Base-by-base conservation (phyloP, 257 asterid genomes). In the Solanum habrochaites region DNA sequence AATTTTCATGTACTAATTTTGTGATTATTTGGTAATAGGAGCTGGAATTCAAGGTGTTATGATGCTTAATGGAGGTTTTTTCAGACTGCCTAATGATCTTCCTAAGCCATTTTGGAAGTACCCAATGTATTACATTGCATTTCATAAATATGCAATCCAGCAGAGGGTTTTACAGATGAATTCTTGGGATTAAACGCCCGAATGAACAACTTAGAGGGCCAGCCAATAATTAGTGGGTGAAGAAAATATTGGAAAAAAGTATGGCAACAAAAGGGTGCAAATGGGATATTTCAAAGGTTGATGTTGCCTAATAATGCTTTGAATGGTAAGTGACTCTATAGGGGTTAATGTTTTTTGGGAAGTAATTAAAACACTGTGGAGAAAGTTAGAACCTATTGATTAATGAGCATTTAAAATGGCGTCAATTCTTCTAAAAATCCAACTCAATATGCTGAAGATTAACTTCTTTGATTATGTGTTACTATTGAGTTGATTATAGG, bases 21-120 rank as follows among this genome's bases (percentile, higher is more conserved):
- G 45, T 20, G 4, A 35, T 87, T 2, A 3, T 5, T 20, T 35
- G 4, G 4, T 72, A 20, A 72, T 90, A 0, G 96, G 93, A 7
- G 93, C 94, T 3, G 96, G 94, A 47, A 89, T 92, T 27, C 95
- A 91, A 60, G 95, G 94, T 16, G 88, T 92, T n/a, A 93, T 93
- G 96, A 88, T 93, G 90, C 88, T 93, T 4, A 86, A 83, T 3
- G 96, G 96, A 1, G 95, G 96, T 1, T 91, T 92, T 72, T 93
- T 93, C 23, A 89, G 94, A 2, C 75, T 92, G 70, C 95, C 94
- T 1, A 8, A 90, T 37, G 96, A 93, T 87, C 91, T 93, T 37
- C 96, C 96, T 1, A 89, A 88, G 37, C 94, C 94, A 20, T 85
- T 92, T 45, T 93, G 94, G 96, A 88, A 49, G 83, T 93, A 91